A percentile compares a stretch with the other conserved stretches of the same genome.
phyloP scores from a whole-genome alignment of 805 yeast genomes.

The Starmera amethionina region DNA sequence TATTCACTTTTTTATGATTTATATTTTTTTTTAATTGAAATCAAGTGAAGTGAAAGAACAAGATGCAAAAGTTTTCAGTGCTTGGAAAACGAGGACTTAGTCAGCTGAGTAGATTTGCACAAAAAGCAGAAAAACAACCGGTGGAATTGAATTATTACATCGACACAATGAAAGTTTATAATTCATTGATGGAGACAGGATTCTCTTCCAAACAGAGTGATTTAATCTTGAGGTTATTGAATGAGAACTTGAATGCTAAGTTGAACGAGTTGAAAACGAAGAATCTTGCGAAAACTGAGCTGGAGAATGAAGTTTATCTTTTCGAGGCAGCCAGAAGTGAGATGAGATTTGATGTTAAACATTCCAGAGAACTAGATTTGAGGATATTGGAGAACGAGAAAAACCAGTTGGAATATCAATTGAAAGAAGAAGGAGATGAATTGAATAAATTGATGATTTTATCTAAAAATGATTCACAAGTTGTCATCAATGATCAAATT shows the following conservation, averaged over 20 bases:
- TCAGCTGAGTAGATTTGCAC: too few relatives aligned
- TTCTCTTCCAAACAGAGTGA: constrained; percentile 55
- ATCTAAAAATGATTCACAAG: constrained; percentile 66
- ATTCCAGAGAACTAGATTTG: constrained; percentile 60
- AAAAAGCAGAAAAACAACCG: too few relatives aligned
- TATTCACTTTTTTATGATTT: too few relatives aligned
- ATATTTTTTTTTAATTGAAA: too few relatives aligned
- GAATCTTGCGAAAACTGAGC: constrained; percentile 41
- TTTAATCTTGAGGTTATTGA: constrained; percentile 36
- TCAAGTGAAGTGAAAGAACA: too few relatives aligned
- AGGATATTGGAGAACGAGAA: constrained; percentile 58
- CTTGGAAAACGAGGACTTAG: too few relatives aligned
- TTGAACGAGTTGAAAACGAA: constrained; percentile 22
- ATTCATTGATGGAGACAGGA: constrained; percentile 43
- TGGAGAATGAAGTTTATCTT: constrained; percentile 80
- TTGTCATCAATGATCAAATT: constrained; percentile 78
- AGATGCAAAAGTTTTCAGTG: too few relatives aligned
- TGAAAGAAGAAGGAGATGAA: constrained; percentile 68
- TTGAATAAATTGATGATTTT: constrained; percentile 50
- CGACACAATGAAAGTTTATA: constrained; percentile 55
- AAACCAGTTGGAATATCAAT: constrained; percentile 61
- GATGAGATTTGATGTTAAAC: constrained; percentile 64
- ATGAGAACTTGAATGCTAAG: constrained; percentile 23
- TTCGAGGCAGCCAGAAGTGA: constrained; percentile 92
- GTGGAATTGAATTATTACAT: constrained; percentile 20